phyloP scores from a whole-genome alignment of 129 eudicot species.

The Artemisia tridentata region DNA sequence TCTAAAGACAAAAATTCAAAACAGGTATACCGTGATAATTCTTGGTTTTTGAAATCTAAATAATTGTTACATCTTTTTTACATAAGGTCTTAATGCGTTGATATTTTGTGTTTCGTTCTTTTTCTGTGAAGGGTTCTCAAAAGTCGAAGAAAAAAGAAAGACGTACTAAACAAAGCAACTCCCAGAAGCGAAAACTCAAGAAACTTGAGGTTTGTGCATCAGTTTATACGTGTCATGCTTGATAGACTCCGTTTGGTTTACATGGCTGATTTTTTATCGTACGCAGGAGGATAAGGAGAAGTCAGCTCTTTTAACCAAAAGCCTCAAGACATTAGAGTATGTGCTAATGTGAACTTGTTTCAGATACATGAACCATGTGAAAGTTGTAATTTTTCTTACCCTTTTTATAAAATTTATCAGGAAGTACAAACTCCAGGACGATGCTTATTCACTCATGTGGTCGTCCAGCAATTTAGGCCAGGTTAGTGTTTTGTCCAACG shows the following conservation, averaged over 20 bases:
- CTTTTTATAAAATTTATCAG: slow-evolving; percentile 35
- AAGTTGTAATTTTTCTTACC: not conserved
- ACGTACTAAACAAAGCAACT: slow-evolving; percentile 46
- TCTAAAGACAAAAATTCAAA: slow-evolving; percentile 31
- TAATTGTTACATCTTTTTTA: not conserved
- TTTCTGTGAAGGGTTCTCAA: slow-evolving; percentile 31
- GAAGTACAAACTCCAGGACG: slow-evolving; percentile 75
- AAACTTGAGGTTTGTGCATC: slow-evolving; percentile 58
- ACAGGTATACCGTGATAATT: slow-evolving; percentile 36
- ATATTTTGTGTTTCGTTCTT: not conserved
- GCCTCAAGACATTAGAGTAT: slow-evolving; percentile 83
- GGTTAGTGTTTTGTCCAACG: slow-evolving; percentile 37
- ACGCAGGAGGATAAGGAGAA: slow-evolving; percentile 82
- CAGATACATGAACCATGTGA: not conserved
- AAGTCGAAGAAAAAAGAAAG: slow-evolving; percentile 36
- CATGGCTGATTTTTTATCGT: slow-evolving; percentile 10
- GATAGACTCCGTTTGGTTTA: slow-evolving; percentile 9
- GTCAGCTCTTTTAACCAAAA: slow-evolving; percentile 53
- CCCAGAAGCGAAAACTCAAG: slow-evolving; percentile 78
- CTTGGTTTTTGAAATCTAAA: not conserved
- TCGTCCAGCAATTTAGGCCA: slow-evolving; percentile 88
- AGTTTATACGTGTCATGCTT: slow-evolving; percentile 9
- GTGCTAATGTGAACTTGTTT: slow-evolving; percentile 21
- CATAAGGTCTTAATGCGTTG: not conserved
- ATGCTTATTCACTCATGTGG: slow-evolving; percentile 77